Evolutionary conservation across 352 stramenopile species (phyloP), one percentile per base, ranked within the genome.

Genomic region (Elongisporangium prolatum): DNA sequence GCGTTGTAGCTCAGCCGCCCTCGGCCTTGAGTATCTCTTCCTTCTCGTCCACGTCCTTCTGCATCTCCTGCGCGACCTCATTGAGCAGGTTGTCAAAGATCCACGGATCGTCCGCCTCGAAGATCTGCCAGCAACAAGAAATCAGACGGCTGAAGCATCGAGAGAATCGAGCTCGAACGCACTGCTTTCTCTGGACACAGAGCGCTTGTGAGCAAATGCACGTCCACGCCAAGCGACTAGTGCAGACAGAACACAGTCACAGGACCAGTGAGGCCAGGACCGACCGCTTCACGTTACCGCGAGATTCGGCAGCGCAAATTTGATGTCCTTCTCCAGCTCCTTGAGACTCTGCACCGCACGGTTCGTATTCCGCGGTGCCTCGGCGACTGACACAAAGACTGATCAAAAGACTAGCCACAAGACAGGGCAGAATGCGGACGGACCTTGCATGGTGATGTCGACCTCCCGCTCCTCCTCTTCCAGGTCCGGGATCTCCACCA

Each of bases 391-490:
- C n/a, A n/a, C n/a, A n/a, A n/a, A n/a, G n/a, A n/a, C n/a, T n/a
- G n/a, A n/a, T n/a, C n/a, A n/a, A n/a, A n/a, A n/a, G n/a, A n/a
- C n/a, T 58, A 9, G 40, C 38, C n/a, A 24, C 40, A n/a, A 21
- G 7, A 59, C 44, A 52, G 52, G 44, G 18, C 57, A 28, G 7
- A 14, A 58, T 48, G 61, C 16, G 56, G 55, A 56, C 55, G 63
- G 63, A 71, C 76, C 60, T 60, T 86, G 76, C 13, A 71, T 86
- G 18, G 82, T 93, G 56, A 93, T 85, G 52, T 91, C 83, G 0
- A 69, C 75, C 55, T 91, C 80, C 17, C 83, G 83, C 50, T 93
- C 83, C 65, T 93, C 83, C 61, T 93, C 83, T 38, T 93, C 80
- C 7, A 93, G 60, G 60, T 93, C 83, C 0, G 83, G 83, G 48